phyloP scores from a whole-genome alignment of 2,329 filamentous ascomycete species.

The Sclerotinia sclerotiorum region DNA sequence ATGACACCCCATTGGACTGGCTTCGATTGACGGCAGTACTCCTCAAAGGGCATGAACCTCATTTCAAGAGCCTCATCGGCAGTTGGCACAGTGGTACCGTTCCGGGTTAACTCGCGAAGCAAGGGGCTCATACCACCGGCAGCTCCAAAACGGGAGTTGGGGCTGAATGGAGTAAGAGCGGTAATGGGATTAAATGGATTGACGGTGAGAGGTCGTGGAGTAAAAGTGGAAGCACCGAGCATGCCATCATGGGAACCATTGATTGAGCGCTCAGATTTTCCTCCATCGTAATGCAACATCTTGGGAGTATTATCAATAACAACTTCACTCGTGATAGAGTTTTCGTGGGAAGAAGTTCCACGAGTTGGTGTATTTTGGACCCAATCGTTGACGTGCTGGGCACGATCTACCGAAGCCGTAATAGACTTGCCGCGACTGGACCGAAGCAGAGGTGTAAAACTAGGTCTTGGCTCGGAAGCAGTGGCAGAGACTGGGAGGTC shows the following conservation, averaged over 20 bases:
- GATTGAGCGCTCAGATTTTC: background rate
- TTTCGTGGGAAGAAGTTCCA: background rate
- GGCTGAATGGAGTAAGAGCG: constrained; percentile 20
- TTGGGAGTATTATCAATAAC: constrained; percentile 6
- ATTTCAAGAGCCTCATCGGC: constrained; percentile 36
- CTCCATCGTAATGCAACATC: constrained; percentile 4
- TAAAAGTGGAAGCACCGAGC: background rate
- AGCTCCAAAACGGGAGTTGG: constrained; percentile 12
- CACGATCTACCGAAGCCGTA: constrained; percentile 25
- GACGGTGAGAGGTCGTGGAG: constrained; percentile 14
- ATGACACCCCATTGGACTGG: constrained; percentile 40
- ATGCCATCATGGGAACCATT: background rate
- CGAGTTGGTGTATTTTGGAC: constrained; percentile 26
- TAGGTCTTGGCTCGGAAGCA: constrained; percentile 26
- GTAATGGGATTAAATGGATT: constrained; percentile 25
- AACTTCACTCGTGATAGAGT: background rate
- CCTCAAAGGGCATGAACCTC: constrained; percentile 41
- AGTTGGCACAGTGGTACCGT: constrained; percentile 32
- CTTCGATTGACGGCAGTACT: constrained; percentile 38
- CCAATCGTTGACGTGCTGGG: constrained; percentile 28
- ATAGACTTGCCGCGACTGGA: constrained; percentile 31
- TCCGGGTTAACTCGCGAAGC: constrained; percentile 30
- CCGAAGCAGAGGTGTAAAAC: constrained; percentile 30
- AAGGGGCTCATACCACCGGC: constrained; percentile 27
- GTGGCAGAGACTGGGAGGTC: constrained; percentile 12